Evolutionary conservation across 192 early-diverging fungal species (phyloP), one percentile per base, ranked within the genome.

Genomic region (Coemansia reversa): DNA sequence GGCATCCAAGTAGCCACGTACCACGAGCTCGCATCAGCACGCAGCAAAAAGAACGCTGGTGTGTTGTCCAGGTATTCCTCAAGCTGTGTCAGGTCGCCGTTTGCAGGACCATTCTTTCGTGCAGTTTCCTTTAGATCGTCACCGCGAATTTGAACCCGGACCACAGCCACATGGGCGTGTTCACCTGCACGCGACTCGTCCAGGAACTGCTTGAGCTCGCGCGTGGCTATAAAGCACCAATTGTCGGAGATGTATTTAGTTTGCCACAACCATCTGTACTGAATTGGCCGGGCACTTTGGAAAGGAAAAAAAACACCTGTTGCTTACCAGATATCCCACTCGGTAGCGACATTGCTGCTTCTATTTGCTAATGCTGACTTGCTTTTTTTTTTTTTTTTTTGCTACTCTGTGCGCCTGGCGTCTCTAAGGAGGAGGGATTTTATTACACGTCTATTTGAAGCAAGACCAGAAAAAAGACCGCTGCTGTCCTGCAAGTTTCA

Each of bases 1-100:
- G 82, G 82, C 69, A 83, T 76, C 82, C 82, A 83, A 16, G 74
- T 76, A 51, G 79, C 65, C 27, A 83, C 62, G 42, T 77, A 83
- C 81, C 81, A 83, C 5, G 65, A 61, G 11, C 62, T 55, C 2
- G 55, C 24, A 33, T 48, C 69, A 3, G 70, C 70, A 20, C 76
- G 69, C 27, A 83, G 65, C 59, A 83, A 50, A 20, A 79, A 67
- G 51, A 79, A 79, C 20, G 76, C 70, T 5, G 76, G 69, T 7
- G 56, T 51, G 51, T 62, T 57, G 7, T 48, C 65, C 16, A 79
- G 47, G 12, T 63, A 67, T 57, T 74, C 71, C 39, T 66, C 64
- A 29, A 79, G 63, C 54, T 74, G 76, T 64, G 61, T 48, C 28
- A 74, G 33, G 56, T 77, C 81, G 24, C 75, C 68, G 59, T 66